Base-by-base conservation (phyloP, 164 flowering plant species). In the Sextonia rubra region DNA sequence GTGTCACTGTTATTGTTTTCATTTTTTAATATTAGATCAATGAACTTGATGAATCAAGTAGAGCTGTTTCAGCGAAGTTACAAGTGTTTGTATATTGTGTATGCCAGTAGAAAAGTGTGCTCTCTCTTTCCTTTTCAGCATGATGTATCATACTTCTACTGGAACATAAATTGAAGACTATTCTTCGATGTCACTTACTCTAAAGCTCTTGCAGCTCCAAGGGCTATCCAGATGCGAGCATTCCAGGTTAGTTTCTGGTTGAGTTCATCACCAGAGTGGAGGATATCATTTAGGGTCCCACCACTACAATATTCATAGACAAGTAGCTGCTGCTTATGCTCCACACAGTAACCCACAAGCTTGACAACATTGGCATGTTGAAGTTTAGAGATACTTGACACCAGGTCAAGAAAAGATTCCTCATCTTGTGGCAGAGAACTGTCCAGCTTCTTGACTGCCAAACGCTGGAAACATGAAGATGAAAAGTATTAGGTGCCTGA, bases 171-270 rank as follows among this genome's bases (percentile, higher is more conserved):
- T 37, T 37, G 44, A 37, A 37, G 44, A 37, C 44, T 37, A 37
- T 9, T 37, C 44, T 37, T 37, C 44, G 8, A 37, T 37, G 44
- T 3, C 58, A 84, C 98, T 86, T 80, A 95, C 99, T 90, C 91
- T 32, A 95, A 82, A 61, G 97, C 97, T 79, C 85, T 82, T 69
- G 99, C 97, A 79, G 93, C 91, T 81, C 92, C 92, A 75, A 95
- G 88, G 18, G 95, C 96, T 69, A 95, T 71, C 68, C 72, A 77
- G 30, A 89, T 73, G 48, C 99, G 97, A 11, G 78, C 71, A 77
- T 83, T 84, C 99, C 99, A 95, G 24, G 93, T 80, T 73, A 95
- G 87, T 56, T 75, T 86, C 63, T 68, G 83, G 61, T 84, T 87
- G 58, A 82, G 71, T 71, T 85, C 87, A 44, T 84, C 86, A 73